phyloP scores from a whole-genome alignment of 306 rosid species.

The Aeschynomene evenia region DNA sequence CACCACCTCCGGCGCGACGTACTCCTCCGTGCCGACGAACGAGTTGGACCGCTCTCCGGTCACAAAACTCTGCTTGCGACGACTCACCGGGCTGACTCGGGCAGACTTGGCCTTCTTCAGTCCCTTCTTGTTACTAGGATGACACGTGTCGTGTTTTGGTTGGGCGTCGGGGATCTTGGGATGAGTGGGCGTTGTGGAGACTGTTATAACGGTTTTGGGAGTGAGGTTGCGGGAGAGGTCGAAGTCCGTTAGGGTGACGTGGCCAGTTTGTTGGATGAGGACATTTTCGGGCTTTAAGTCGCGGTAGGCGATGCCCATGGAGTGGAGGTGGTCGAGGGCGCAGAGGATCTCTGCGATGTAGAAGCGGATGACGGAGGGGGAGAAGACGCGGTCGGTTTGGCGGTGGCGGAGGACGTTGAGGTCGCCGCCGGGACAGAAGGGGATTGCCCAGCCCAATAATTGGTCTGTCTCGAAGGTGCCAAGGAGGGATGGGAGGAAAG shows the following conservation, averaged over 20 bases:
- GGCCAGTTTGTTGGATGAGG: constrained; percentile 83
- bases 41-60: constrained; percentile 81
- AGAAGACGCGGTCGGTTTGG: constrained; percentile 73
- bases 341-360: constrained; percentile 83
- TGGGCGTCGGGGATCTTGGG: not conserved
- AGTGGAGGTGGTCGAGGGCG: constrained; percentile 75
- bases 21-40: constrained; percentile 93
- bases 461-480: constrained; percentile 54
- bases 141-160: constrained; percentile 18
- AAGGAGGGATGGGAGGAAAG: constrained; percentile 63
- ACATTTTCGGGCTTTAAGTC: constrained; percentile 96
- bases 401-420: constrained; percentile 82
- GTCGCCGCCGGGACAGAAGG: constrained; percentile 93
- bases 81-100: constrained; percentile 77
- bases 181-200: not conserved
- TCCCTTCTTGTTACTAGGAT: not conserved
- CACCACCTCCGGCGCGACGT: constrained; percentile 86
- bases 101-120: constrained; percentile 64
- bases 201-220: constrained; percentile 35
- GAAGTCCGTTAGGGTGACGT: constrained; percentile 92
- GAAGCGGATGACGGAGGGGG: constrained; percentile 73
- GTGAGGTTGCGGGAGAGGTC: constrained; percentile 73
- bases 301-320: constrained; percentile 76
- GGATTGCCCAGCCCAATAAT: constrained; percentile 76
- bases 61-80: constrained; percentile 56